Evolutionary conservation across 805 yeast species (phyloP), one percentile per base, ranked within the genome.

Genomic region (Candida vaughaniae): DNA sequence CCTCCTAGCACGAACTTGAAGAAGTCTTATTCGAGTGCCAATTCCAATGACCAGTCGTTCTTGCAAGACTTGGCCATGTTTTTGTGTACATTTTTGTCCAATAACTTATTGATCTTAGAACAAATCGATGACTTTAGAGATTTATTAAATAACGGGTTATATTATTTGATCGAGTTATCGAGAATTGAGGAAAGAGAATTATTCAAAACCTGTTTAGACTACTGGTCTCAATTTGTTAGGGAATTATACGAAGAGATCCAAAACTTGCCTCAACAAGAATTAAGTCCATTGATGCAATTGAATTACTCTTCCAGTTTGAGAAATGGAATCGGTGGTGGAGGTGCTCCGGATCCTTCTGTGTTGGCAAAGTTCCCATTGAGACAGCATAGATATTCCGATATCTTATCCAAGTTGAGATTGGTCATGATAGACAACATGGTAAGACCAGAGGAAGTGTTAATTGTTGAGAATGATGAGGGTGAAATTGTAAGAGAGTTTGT

Each of bases 371-470:
- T 75, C 60, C 90, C 95, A 6, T 73, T 91, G 40, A 82, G 97
- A 60, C 88, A 84, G 58, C 95, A 91, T 63, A 77, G 77, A 36
- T 93, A 93, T 57, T 69, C 79, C n/a, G 76, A 77, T 17, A 71
- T 93, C 29, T 74, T 93, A 49, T 82, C 96, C 3, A 81, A 81
- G 55, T 73, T 93, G 53, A 80, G 99, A 64, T 70, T 84, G 43
- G 95, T 95, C n/a, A 83, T 93, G 56, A 93, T 93, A 53, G 98
- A 90, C 64, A 85, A 85, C 53, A 93, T 93, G 99, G 99, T 87
- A 1, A 81, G 95, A 60, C 99, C 99, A 3, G 99, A 93, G 63
- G 99, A 93, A 66, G 99, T 93, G 38, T 73, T 93, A 39, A 79
- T 93, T 66, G 97, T 90, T 34, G 98, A 93, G 63, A 91, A 91